phyloP scores from a whole-genome alignment of 371 early-diverging fungal species.

The Syncephalastrum sp. region DNA sequence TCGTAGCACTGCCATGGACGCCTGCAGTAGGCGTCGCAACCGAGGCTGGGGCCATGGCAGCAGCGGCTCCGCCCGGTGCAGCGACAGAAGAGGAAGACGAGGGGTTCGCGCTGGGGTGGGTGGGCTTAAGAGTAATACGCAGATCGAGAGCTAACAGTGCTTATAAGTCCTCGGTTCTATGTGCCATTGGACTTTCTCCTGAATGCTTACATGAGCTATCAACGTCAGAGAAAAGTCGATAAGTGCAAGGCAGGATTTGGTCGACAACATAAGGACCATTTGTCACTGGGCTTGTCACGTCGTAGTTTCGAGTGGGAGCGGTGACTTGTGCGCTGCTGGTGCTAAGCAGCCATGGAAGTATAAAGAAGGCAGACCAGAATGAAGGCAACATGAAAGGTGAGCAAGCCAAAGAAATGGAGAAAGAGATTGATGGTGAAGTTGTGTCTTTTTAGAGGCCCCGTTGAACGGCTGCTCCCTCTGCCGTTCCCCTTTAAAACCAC shows the following conservation, averaged over 20 bases:
- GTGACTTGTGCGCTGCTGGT: too few species aligned
- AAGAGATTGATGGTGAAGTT: too few species aligned
- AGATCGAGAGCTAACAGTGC: slow-evolving; percentile 28
- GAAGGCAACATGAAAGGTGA: too few species aligned
- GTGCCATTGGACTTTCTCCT: not conserved
- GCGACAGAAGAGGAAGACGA: slow-evolving; percentile 5
- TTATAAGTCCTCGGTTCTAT: not conserved
- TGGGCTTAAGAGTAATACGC: slow-evolving; percentile 26
- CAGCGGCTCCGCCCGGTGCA: not conserved
- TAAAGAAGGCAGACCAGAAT: too few species aligned
- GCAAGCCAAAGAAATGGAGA: too few species aligned
- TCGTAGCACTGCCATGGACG: too few species aligned
- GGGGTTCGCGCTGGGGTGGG: slow-evolving; percentile 7
- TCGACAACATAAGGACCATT: slow-evolving; percentile 47
- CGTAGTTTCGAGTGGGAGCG: slow-evolving; percentile 43
- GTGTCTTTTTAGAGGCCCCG: too few species aligned
- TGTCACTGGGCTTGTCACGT: slow-evolving; percentile 42
- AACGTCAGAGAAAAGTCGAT: slow-evolving; percentile 39
- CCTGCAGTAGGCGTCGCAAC: not conserved
- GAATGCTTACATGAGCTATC: slow-evolving; percentile 43
- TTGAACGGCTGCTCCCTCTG: too few species aligned
- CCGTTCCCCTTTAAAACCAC: too few species aligned
- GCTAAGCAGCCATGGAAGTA: too few species aligned
- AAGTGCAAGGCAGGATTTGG: slow-evolving; percentile 50
- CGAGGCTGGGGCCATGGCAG: not conserved